These are phyloP conservation scores for Talaromyces amestolkiae DNA, from an alignment of 2,329 filamentous ascomycete species.

Conservation along the genomic window DNA sequence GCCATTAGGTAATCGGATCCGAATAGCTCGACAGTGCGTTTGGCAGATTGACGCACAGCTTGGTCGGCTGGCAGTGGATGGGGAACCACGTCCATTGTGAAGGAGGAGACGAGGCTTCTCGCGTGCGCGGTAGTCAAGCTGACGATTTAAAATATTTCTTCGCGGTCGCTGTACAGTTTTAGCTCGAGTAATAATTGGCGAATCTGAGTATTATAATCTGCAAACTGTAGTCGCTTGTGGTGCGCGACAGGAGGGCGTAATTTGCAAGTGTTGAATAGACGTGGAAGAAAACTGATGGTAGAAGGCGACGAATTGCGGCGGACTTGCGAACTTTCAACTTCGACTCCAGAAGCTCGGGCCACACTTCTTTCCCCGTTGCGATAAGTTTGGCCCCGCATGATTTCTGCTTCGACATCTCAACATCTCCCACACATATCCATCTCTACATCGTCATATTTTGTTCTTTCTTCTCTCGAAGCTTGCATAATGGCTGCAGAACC, in stretches of 20 bases:
- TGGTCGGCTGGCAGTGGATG: slow-evolving; percentile 28
- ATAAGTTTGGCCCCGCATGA: slow-evolving; percentile 13
- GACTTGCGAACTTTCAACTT: slow-evolving; percentile 20
- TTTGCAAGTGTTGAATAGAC: neutral
- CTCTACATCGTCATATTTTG: neutral
- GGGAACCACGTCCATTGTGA: slow-evolving; percentile 7
- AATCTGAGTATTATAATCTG: too few relatives aligned
- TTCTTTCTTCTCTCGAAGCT: neutral
- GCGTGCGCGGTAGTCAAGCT: neutral
- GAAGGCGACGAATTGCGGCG: neutral
- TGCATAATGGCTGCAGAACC: slow-evolving; percentile 42
- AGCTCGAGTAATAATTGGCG: neutral
- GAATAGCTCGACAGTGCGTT: slow-evolving; percentile 49
- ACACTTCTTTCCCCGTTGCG: slow-evolving; percentile 13
- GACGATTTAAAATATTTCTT: neutral
- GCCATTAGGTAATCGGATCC: slow-evolving; percentile 47
- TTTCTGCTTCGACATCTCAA: neutral
- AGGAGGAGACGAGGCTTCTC: neutral
- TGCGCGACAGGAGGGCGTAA: neutral
- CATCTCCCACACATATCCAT: neutral
- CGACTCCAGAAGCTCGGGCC: slow-evolving; percentile 20
- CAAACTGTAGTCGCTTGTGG: neutral
- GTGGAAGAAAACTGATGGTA: neutral
- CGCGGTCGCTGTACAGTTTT: neutral
- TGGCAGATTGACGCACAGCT: slow-evolving; percentile 43